Conservation (phyloP, 2,329 filamentous ascomycete genomes). For the Madurella mycetomatis region DNA sequence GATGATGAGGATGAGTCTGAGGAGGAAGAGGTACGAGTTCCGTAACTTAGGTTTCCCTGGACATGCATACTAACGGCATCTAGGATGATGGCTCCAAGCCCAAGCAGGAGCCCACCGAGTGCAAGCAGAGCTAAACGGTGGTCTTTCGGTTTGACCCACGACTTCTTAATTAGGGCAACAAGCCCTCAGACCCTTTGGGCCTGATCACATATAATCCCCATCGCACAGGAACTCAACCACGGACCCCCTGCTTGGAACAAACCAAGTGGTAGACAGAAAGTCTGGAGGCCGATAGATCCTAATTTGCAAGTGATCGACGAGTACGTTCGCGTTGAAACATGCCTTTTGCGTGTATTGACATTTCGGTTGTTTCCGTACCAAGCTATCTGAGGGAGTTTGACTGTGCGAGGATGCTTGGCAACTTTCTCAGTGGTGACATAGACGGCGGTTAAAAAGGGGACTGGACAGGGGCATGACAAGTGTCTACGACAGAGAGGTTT, state of each 20-base stretch:
- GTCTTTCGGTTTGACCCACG: constrained; percentile 1
- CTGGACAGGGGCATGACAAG: constrained; percentile 16
- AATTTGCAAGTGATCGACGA: constrained; percentile 16
- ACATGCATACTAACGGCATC: constrained; percentile 14
- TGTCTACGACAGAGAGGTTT: constrained; percentile 11
- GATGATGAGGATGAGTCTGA: constrained; percentile 73
- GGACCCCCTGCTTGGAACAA: constrained; percentile 7
- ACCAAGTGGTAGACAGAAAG: constrained; percentile 12
- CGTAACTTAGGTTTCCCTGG: constrained; percentile 1
- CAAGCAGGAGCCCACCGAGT: constrained; percentile 91
- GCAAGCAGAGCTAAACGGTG: constrained; percentile 78
- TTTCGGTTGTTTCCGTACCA: constrained; percentile 20
- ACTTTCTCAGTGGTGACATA: constrained; percentile 15
- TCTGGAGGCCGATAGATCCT: constrained; percentile 16
- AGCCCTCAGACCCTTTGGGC: constrained; percentile 8
- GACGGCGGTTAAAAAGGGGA: constrained; percentile 20
- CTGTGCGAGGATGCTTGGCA: constrained; percentile 9
- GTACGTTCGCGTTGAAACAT: constrained; percentile 14
- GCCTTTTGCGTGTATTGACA: constrained; percentile 17
- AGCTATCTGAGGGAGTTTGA: constrained; percentile 15
- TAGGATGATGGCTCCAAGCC: constrained; percentile 85
- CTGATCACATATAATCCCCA: constrained; percentile 12
- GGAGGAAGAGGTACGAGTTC: constrained; percentile 65
- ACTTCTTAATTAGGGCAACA: constrained; percentile 15
- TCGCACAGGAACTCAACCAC: constrained; percentile 10